phyloP scores from a whole-genome alignment of 371 early-diverging fungal species.

The Encephalitozoon cuniculi region DNA sequence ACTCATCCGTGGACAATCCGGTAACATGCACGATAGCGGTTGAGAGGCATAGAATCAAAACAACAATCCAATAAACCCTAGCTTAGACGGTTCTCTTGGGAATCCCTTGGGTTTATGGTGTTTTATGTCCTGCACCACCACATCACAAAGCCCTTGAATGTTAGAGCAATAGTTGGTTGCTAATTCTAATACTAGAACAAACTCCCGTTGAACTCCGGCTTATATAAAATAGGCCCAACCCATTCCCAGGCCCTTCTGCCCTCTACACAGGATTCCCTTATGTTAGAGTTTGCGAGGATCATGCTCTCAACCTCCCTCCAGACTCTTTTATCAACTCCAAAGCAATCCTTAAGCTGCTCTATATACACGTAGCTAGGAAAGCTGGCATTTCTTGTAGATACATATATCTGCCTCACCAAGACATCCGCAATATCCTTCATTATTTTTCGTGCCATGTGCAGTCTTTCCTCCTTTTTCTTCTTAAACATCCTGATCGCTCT shows the following conservation, averaged over 20 bases:
- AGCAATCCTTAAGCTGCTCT: slow-evolving; percentile 41
- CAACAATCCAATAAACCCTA: background rate
- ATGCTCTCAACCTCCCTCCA: slow-evolving; percentile 35
- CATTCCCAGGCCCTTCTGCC: slow-evolving; percentile 35
- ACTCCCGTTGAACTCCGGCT: slow-evolving; percentile 5
- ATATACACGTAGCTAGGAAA: slow-evolving; percentile 30
- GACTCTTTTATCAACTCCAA: slow-evolving; percentile 25
- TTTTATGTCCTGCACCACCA: background rate
- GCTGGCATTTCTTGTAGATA: slow-evolving; percentile 28
- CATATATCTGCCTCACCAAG: slow-evolving; percentile 38
- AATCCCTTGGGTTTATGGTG: background rate
- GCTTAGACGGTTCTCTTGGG: background rate
- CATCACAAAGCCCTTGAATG: too few relatives aligned
- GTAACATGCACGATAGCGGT: slow-evolving; percentile 35
- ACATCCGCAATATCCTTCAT: slow-evolving; percentile 29
- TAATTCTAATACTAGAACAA: too few relatives aligned
- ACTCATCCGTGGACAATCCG: slow-evolving; percentile 33
- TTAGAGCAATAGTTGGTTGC: too few relatives aligned
- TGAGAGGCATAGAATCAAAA: slow-evolving; percentile 9
- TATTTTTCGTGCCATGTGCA: slow-evolving; percentile 1
- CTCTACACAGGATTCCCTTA: slow-evolving; percentile 7
- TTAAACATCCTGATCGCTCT: slow-evolving; percentile 8
- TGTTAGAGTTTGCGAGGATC: slow-evolving; percentile 39
- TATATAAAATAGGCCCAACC: slow-evolving; percentile 42
- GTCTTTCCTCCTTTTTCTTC: background rate